Evolutionary conservation across 2,329 filamentous ascomycete genomes (phyloP).

Genomic region (Tolypocladium inflatum): DNA sequence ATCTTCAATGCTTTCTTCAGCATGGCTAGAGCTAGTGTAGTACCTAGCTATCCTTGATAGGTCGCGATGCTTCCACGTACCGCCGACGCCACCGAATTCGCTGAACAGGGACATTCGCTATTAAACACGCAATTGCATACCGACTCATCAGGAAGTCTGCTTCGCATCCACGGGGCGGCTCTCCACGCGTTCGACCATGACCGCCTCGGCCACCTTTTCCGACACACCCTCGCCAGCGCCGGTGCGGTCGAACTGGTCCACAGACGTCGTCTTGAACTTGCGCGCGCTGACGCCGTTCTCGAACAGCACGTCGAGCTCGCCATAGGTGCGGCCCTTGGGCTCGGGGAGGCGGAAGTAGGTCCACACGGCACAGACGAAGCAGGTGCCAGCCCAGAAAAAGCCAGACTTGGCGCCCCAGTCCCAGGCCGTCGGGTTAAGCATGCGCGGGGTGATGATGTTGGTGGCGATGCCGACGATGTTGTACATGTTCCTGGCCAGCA

Average conservation of each 20-base stretch:
- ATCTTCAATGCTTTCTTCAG: too few relatives aligned
- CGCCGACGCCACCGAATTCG: too few relatives aligned
- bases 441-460: slow-evolving; percentile 35
- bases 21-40: too few relatives aligned
- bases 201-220: slow-evolving; percentile 9
- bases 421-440: slow-evolving; percentile 36
- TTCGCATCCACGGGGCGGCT: background rate
- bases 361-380: slow-evolving; percentile 36
- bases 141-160: too few relatives aligned
- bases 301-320: slow-evolving; percentile 47
- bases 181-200: slow-evolving; percentile 9
- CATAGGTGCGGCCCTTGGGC: slow-evolving; percentile 42
- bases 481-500: slow-evolving; percentile 35
- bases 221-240: background rate
- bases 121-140: too few relatives aligned
- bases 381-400: slow-evolving; percentile 35
- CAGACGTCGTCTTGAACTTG: slow-evolving; percentile 25
- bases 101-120: too few relatives aligned
- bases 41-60: too few relatives aligned
- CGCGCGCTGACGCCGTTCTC: slow-evolving; percentile 31
- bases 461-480: slow-evolving; percentile 37
- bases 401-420: slow-evolving; percentile 38
- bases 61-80: too few relatives aligned
- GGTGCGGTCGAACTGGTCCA: slow-evolving; percentile 16
- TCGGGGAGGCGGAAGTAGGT: slow-evolving; percentile 44